Evolutionary conservation across 1,139 yeast species (phyloP).

Genomic region (Diutina sp.): DNA sequence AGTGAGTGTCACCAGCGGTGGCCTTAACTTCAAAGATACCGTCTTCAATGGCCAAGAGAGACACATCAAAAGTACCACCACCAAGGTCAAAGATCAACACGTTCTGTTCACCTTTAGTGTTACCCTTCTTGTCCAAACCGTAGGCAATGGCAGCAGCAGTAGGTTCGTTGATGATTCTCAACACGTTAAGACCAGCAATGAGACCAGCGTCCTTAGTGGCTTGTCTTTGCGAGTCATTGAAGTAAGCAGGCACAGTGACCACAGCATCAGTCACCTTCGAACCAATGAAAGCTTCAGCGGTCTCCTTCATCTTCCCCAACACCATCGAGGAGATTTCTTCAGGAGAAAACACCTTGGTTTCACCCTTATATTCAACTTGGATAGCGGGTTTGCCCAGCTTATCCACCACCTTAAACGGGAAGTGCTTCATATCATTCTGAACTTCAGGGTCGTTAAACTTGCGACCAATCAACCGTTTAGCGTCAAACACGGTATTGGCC

Average conservation of each 20-base stretch:
- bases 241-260: slow-evolving; percentile 93
- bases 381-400: slow-evolving; percentile 79
- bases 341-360: slow-evolving; percentile 90
- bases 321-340: slow-evolving; percentile 97
- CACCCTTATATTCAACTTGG: slow-evolving; percentile 90
- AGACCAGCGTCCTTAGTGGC: slow-evolving; percentile 99
- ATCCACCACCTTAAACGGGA: slow-evolving; percentile 94
- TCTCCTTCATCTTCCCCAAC: slow-evolving; percentile 94
- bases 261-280: slow-evolving; percentile 91
- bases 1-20: slow-evolving; percentile 99
- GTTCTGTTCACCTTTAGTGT: slow-evolving; percentile 76
- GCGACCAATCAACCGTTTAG: slow-evolving; percentile 97
- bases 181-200: slow-evolving; percentile 91
- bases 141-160: slow-evolving; percentile 98
- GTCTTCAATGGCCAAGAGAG: slow-evolving; percentile 91
- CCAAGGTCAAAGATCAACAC: slow-evolving; percentile 92
- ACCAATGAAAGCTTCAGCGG: slow-evolving; percentile 93
- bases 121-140: slow-evolving; percentile 88
- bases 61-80: slow-evolving; percentile 99
- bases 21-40: slow-evolving; percentile 99
- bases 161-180: slow-evolving; percentile 95
- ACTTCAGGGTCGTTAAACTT: slow-evolving; percentile 83
- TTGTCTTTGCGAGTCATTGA: slow-evolving; percentile 96
- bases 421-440: slow-evolving; percentile 90
- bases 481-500: slow-evolving; percentile 91